Base-by-base conservation (phyloP, 2,329 filamentous ascomycete species). In the Aspergillaceae sp. region DNA sequence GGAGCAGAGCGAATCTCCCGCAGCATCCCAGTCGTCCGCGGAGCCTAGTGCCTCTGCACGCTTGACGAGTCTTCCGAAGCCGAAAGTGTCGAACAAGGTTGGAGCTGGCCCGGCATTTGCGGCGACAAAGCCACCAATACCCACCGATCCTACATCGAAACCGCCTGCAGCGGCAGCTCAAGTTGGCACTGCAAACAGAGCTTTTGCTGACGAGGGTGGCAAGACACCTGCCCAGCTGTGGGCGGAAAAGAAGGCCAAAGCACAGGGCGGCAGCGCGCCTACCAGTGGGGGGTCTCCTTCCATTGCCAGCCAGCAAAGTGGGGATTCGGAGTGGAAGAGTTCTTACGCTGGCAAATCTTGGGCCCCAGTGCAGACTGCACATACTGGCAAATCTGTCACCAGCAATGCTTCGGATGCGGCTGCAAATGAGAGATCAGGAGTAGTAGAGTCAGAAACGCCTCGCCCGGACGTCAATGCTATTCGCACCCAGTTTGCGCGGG, bases 181-280 rank as follows among this genome's bases (percentile, higher is more conserved):
- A 4, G 76, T 95, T 28, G 89, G 88, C 28, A 77, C 81, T 53
- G 89, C 90, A 34, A 94, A 88, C 70, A 83, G 88, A 60, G 95
- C 89, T 0, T 98, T 97, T 72, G 92, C 92, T 10, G 90, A 96
- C 55, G 76, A 94, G 65, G 90, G 86, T 52, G 92, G 92, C 51
- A 98, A 97, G 74, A 97, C 92, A 4, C 92, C 92, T 5, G 90
- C 92, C 29, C 92, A 98, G 67, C 72, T 95, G 33, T 98, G 92
- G 92, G 91, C 91, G 0, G 92, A 98, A 74, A 94, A 90, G 74
- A 97, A 97, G 74, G 91, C 87, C 34, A 83, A 82, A 50, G 82
- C 92, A 64, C 77, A 83, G 48, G 81, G 78, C 19, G 19, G 19
- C 19, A 19, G 19, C 19, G 19, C 19, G 19, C 19, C 19, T 26